These are phyloP conservation scores for Diaporthe sp. DNA, from an alignment of 2,329 filamentous ascomycete species.

Conservation along the genomic window DNA sequence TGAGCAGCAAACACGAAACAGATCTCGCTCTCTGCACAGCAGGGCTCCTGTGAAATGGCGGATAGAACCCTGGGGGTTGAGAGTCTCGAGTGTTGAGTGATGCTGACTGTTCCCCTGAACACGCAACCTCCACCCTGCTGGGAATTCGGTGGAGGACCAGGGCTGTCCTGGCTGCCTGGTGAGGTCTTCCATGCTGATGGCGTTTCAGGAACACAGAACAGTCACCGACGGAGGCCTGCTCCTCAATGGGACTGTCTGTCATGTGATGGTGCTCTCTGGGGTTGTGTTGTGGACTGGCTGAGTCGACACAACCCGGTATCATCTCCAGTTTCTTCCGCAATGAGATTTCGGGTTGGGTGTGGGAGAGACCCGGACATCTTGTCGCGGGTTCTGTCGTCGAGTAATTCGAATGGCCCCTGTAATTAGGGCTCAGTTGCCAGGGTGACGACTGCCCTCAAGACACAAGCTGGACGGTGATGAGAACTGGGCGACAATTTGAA, in stretches of 20 bases:
- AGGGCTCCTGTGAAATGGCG: background rate
- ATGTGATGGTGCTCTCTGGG: background rate
- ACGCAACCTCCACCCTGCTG: background rate
- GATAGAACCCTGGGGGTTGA: background rate
- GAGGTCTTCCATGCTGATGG: background rate
- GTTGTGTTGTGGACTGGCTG: background rate
- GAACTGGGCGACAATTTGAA: background rate
- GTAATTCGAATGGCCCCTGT: background rate
- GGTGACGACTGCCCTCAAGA: background rate
- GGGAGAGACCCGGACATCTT: background rate
- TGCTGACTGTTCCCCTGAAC: background rate
- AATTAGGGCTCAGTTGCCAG: too few species aligned
- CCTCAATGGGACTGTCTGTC: background rate
- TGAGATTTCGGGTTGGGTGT: background rate
- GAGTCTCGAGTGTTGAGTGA: background rate
- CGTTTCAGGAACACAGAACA: conserved; percentile 16
- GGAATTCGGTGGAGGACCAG: background rate
- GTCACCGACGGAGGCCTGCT: conserved; percentile 15
- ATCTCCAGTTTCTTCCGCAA: background rate
- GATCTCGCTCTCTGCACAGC: background rate
- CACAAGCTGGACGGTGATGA: background rate
- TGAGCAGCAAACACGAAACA: conserved; percentile 7
- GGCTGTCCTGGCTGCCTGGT: too few species aligned
- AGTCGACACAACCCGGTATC: background rate
- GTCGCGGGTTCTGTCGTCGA: background rate